Evolutionary conservation across 352 stramenopile species (phyloP), one percentile per base, ranked within the genome.

Genomic region (Pythium phragmitis): DNA sequence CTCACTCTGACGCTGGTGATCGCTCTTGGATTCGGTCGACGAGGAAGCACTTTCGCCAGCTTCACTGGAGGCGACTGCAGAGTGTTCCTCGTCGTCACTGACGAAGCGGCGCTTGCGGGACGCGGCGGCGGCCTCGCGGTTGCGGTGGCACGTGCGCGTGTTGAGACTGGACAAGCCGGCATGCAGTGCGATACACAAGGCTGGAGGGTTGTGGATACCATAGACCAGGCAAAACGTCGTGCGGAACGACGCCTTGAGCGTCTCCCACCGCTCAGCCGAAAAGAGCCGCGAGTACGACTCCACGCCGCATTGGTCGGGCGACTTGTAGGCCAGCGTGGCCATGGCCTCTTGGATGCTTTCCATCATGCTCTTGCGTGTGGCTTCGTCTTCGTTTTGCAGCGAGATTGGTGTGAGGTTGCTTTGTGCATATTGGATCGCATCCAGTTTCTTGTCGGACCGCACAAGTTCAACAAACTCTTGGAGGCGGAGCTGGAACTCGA

Each of bases 401-500:
- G 81, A 83, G 23, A 91, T 72, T 2, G 83, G 82, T 12, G 82
- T 88, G 16, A 94, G 68, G 34, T 79, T 68, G 8, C 70, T 41
- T 56, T 82, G 85, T 4, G 85, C 85, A 33, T 92, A 90, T 36
- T 89, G 63, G 14, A 94, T 76, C 21, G 85, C 85, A 21, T 90
- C 77, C n/a, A 92, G 65, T 11, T 77, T 77, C 60, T 91, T 84
- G 52, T 75, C 74, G 3, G 74, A 73, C 50, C 85, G 85, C n/a
- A 92, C 81, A n/a, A 88, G 68, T 60, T 92, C 85, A 21, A 94
- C 69, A 62, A 92, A 89, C 57, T 88, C 80, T 62, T 94, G 85
- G 30, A 92, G 54, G 8, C 85, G 74, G 34, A 94, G 49, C 9
- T 81, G 79, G 41, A 94, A 91, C 55, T 92, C 82, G n/a, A 94